Evolutionary conservation across 2,329 filamentous ascomycete species (phyloP).

Genomic region (Talaromyces sp.): DNA sequence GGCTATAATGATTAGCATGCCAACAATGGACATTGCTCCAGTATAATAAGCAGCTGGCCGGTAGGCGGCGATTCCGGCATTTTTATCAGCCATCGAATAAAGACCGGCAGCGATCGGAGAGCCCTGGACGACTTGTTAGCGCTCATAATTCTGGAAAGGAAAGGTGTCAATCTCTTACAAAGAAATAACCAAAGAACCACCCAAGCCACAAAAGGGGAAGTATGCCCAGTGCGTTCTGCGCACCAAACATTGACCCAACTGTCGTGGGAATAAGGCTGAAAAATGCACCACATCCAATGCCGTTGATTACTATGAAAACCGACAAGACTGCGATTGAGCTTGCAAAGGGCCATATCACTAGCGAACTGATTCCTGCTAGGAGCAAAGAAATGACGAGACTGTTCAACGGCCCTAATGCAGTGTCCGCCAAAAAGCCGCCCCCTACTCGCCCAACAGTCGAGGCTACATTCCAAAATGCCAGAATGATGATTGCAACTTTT

Average conservation of each 20-base stretch:
- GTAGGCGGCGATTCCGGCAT: constrained; percentile 8
- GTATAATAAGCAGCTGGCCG: constrained; percentile 13
- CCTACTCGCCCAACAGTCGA: constrained; percentile 8
- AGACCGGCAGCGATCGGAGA: constrained; percentile 10
- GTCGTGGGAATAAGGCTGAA: constrained; percentile 12
- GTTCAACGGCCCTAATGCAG: constrained; percentile 7
- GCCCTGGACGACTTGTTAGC: constrained; percentile 5
- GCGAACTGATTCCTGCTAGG: constrained; percentile 7
- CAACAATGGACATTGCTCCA: constrained; percentile 9
- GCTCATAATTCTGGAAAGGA: not conserved
- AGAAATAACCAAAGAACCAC: constrained; percentile 16
- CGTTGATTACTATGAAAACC: constrained; percentile 9
- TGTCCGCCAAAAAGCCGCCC: constrained; percentile 7
- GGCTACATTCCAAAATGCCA: constrained; percentile 13
- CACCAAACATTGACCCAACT: constrained; percentile 12
- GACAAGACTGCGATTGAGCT: constrained; percentile 10
- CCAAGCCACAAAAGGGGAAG: constrained; percentile 11
- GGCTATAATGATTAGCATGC: constrained; percentile 6
- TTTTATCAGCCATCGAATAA: constrained; percentile 10
- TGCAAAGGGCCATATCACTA: constrained; percentile 12
- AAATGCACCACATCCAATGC: constrained; percentile 12
- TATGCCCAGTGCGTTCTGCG: constrained; percentile 11
- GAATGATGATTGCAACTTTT: constrained; percentile 11
- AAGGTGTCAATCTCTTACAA: constrained; percentile 1
- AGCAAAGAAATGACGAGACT: constrained; percentile 9